These are phyloP conservation scores for Sechiopsis laciniata DNA, from an alignment of 306 rosid genomes.

Conservation along the genomic window DNA sequence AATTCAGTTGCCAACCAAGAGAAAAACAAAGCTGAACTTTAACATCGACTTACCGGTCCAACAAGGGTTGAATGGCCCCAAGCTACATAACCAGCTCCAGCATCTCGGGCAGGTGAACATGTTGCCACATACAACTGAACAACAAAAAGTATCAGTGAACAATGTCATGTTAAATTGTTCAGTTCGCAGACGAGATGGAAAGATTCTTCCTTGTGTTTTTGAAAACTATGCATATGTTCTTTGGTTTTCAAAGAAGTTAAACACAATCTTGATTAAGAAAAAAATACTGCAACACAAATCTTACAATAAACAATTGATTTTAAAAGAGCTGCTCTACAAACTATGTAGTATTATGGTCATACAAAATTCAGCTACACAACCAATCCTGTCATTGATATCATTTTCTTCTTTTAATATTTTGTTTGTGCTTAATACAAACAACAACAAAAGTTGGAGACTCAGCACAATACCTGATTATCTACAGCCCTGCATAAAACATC, in stretches of 20 bases:
- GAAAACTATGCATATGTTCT: not conserved
- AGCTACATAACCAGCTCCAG: slow-evolving; percentile 77
- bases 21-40: not conserved
- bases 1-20: not conserved
- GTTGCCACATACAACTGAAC: slow-evolving; percentile 85
- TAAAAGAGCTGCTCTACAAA: not conserved
- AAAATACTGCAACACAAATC: not conserved
- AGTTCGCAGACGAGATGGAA: not conserved
- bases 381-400: slow-evolving; percentile 1
- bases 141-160: slow-evolving; percentile 26
- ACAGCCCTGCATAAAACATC: slow-evolving; percentile 66
- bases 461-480: slow-evolving; percentile 79
- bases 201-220: not conserved
- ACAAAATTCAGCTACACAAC: slow-evolving; percentile 9
- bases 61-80: slow-evolving; percentile 99
- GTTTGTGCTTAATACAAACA: not conserved
- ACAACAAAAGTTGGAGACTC: slow-evolving; percentile 13
- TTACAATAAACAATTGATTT: not conserved
- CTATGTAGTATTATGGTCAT: not conserved
- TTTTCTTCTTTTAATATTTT: not conserved
- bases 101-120: slow-evolving; percentile 93
- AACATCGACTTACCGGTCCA: slow-evolving; percentile 72
- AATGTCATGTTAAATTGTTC: not conserved
- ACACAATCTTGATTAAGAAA: not conserved
- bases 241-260: not conserved